Conservation (phyloP, 352 stramenopile species). For the Pythium vanterpoolii region DNA sequence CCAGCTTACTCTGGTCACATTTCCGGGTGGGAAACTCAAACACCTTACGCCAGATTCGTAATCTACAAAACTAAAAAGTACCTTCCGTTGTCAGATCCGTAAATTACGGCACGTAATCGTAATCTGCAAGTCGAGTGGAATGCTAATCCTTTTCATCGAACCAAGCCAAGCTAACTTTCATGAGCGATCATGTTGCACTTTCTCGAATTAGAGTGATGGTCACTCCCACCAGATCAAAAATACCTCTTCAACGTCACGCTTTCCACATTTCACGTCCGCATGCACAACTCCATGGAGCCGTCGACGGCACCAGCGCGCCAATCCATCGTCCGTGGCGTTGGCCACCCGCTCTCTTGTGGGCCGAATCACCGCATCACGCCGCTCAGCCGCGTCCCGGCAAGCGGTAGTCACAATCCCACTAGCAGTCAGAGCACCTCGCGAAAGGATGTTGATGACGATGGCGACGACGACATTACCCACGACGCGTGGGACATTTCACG, state of each 20-base stretch:
- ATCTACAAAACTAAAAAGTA: too few species aligned
- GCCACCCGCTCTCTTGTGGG: too few species aligned
- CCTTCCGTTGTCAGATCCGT: too few species aligned
- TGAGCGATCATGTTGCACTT: not conserved
- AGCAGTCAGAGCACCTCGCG: not conserved
- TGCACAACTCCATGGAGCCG: not conserved
- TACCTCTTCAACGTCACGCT: not conserved
- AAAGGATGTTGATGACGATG: not conserved
- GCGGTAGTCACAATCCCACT: too few species aligned
- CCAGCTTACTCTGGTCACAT: too few species aligned
- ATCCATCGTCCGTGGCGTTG: not conserved
- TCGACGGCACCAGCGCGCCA: not conserved
- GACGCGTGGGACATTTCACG: conserved; percentile 63
- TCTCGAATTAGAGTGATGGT: conserved; percentile 2
- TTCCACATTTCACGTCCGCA: not conserved
- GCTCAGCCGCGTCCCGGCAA: too few species aligned
- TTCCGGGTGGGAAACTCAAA: too few species aligned
- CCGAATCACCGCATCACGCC: not conserved
- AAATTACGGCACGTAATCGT: too few species aligned
- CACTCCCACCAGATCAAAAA: not conserved
- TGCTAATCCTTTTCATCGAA: too few species aligned
- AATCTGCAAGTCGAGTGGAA: too few species aligned
- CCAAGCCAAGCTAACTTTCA: not conserved
- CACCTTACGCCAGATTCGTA: too few species aligned
- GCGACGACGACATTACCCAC: not conserved